A percentile compares a stretch with the other conserved stretches of the same genome.
phyloP scores from a whole-genome alignment of 192 early-diverging fungal species.

The Spizellomyces sp. region DNA sequence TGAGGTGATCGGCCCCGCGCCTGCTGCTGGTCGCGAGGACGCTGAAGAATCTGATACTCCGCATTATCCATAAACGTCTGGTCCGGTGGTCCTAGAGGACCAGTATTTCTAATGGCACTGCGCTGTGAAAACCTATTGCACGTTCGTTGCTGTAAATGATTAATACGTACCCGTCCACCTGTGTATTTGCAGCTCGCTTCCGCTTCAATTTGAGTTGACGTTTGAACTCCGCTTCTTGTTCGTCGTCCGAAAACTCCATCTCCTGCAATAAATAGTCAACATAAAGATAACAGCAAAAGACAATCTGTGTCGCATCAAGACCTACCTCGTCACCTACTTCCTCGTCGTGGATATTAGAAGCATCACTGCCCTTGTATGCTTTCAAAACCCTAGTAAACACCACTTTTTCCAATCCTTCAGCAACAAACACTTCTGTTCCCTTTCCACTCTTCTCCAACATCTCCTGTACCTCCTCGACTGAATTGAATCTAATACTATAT shows the following conservation, averaged over 20 bases:
- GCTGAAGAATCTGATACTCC: too few species aligned
- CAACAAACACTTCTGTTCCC: constrained; percentile 60
- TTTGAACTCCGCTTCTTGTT: constrained; percentile 72
- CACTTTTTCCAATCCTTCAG: constrained; percentile 62
- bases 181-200: constrained; percentile 8
- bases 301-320: neutral
- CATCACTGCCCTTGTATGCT: constrained; percentile 81
- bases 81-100: too few species aligned
- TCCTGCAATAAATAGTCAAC: constrained; percentile 47
- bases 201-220: constrained; percentile 36
- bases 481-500: constrained; percentile 80
- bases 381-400: constrained; percentile 68
- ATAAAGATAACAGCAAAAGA: neutral
- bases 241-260: constrained; percentile 95
- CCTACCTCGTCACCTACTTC: constrained; percentile 73
- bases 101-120: too few species aligned
- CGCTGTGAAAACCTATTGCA: too few species aligned
- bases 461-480: constrained; percentile 53
- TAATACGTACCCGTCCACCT: too few species aligned
- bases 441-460: constrained; percentile 25
- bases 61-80: too few species aligned
- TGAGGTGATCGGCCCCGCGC: constrained; percentile 5
- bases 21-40: neutral
- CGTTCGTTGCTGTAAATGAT: too few species aligned
- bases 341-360: constrained; percentile 92